These are phyloP conservation scores for Hericium coralloides DNA, from an alignment of 768 basidiomycete genomes.

Conservation along the genomic window DNA sequence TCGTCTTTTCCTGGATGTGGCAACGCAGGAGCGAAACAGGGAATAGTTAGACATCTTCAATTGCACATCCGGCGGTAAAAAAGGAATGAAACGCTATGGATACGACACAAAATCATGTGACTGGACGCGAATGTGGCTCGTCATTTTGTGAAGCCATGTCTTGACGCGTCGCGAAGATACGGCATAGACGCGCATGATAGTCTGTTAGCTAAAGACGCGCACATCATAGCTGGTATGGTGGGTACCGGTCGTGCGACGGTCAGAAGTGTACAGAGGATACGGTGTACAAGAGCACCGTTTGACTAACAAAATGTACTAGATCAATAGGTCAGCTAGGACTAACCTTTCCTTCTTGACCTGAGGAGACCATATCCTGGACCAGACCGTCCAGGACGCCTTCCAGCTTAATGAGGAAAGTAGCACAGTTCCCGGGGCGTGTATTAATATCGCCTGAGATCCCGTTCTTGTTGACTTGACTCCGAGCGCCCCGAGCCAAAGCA, in stretches of 20 bases:
- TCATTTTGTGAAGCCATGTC: conserved; percentile 5
- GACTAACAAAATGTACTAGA: background rate
- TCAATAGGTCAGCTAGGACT: conserved; percentile 31
- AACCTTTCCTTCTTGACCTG: conserved; percentile 75
- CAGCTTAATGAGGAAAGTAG: conserved; percentile 81
- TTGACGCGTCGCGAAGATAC: background rate
- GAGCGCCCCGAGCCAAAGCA: conserved; percentile 81
- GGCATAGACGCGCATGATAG: background rate
- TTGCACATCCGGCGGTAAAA: conserved; percentile 24
- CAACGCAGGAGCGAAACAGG: conserved; percentile 19
- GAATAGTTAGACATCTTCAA: conserved; percentile 26
- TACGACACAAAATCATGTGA: conserved; percentile 19
- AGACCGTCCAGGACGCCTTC: conserved; percentile 87
- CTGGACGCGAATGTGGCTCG: conserved; percentile 17
- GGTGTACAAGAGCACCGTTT: background rate
- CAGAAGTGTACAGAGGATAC: conserved; percentile 2
- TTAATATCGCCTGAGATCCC: conserved; percentile 46
- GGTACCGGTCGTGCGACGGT: conserved; percentile 1
- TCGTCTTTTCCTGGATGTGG: conserved; percentile 80
- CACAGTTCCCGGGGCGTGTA: conserved; percentile 56
- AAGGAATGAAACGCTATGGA: conserved; percentile 18
- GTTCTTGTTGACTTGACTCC: conserved; percentile 57
- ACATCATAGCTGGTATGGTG: background rate
- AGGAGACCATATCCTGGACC: conserved; percentile 74
- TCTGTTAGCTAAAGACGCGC: background rate